Evolutionary conservation across 2,329 filamentous ascomycete genomes (phyloP), one percentile per base, ranked within the genome.

Genomic region (Sclerotinia sclerotiorum): DNA sequence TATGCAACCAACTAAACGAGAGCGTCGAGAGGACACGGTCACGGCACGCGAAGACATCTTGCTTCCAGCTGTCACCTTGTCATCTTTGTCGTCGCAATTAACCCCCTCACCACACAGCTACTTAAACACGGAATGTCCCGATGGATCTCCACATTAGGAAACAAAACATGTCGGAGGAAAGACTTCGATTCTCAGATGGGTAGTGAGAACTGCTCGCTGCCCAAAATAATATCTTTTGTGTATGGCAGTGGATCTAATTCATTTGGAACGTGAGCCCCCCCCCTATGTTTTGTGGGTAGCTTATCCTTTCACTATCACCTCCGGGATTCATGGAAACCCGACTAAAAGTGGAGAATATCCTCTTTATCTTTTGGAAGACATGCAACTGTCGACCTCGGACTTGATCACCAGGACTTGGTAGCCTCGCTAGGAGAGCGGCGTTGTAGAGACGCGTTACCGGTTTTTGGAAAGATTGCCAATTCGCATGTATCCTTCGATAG

Each of bases 391-490:
- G 27, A 63, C 29, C 60, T 63, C 32, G 19, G 42, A 58, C 39
- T 57, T 66, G 51, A 56, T 58, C 54, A 48, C 42, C 42, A 27
- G 42, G n/a, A 66, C 42, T 58, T 48, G 32, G 65, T 67, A 67
- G 65, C 65, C 65, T 67, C 35, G 65, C 64, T 67, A 44, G n/a
- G 54, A 60, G 65, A 61, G 56, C 32, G 65, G 65, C 54, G 65
- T 67, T 52, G 55, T 15, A 44, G 49, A 52, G 44, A 51, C 32
- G 32, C 65, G 46, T 52, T 67, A 52, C 44, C 32, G 19, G n/a
- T 61, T 60, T 51, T 35, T 67, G 54, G 65, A 58, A n/a, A 39
- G 32, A 67, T 61, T 39, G 39, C 39, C 46, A 49, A 52, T 54
- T 63, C 61, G n/a, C 15, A 32, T 39, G 32, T 42, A 44, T 19